Evolutionary conservation across 2,329 filamentous ascomycete species (phyloP).

Genomic region (Dothistroma pini): DNA sequence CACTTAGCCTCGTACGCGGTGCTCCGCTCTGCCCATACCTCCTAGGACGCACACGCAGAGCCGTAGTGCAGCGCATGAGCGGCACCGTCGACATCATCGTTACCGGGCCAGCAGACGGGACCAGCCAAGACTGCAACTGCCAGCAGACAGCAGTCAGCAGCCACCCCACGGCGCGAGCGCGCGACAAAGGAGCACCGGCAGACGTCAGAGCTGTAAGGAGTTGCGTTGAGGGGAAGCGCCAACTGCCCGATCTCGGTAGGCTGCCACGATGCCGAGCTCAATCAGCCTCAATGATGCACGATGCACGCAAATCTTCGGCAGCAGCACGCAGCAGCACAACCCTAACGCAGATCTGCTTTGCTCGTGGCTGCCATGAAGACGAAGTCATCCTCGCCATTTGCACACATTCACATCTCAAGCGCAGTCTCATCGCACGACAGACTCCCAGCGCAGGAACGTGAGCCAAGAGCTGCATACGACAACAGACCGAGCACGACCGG

Average conservation of each 20-base stretch:
- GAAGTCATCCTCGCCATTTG: neutral
- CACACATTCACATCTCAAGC: neutral
- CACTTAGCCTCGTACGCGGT: neutral
- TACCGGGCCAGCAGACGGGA: neutral
- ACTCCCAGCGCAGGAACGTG: neutral
- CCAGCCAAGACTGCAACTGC: neutral
- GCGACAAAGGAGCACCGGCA: neutral
- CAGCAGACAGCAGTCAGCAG: too few species aligned
- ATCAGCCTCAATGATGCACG: too few species aligned
- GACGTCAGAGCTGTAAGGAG: neutral
- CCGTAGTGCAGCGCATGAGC: neutral
- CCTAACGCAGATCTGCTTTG: neutral
- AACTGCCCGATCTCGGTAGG: neutral
- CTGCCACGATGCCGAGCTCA: neutral
- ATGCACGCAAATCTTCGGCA: neutral
- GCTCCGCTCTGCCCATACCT: slow-evolving; percentile 1
- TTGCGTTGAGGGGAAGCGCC: neutral
- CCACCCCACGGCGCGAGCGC: neutral
- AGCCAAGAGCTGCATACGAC: neutral
- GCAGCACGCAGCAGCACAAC: too few species aligned
- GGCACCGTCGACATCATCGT: neutral
- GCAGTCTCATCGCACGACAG: neutral
- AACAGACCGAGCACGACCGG: neutral
- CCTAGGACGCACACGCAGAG: neutral
- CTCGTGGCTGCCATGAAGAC: neutral